Evolutionary conservation across 148 eudicot species (phyloP), one percentile per base, ranked within the genome.

Genomic region (Rhododendron ferrugineum): DNA sequence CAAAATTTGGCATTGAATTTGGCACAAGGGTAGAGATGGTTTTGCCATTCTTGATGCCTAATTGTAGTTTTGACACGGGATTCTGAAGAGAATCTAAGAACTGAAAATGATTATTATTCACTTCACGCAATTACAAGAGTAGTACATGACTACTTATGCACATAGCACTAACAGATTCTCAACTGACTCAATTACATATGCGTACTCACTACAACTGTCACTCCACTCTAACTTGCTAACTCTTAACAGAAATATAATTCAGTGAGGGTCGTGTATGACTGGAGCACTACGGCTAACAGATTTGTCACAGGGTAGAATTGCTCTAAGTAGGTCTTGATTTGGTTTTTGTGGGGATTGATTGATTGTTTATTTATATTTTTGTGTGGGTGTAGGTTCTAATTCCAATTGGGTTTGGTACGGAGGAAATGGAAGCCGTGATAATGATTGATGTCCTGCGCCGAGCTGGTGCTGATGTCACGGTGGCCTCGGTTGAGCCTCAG

Each of bases 401-500:
- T 85, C 99, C 98, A 49, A 93, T 96, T 80, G 99, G 97, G 40
- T 92, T 91, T 88, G 98, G 99, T 50, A 94, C 98, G 20, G 99
- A 96, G 89, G 99, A 92, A 91, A 94, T 96, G 93, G 99, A 96
- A 86, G 97, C 97, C 32, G 96, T 94, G 86, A 91, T 95, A 82
- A 23, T 95, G 92, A 86, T 92, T 86, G 93, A 90, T 84, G 92
- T 94, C 68, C 88, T 96, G 85, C 94, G 98, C 37, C 88, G 91
- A 86, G 97, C 98, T 74, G 99, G 99, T 77, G 98, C 98, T 5
- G 85, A 88, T 68, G 99, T 97, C 80, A 91, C 95, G 8, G 88
- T 97, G 50, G 99, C 98, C 2, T 96, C 99, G 4, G 98, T 97
- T 49, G 98, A 97, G 90, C 89, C 92, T 28, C 91, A 93, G 90